Conservation (phyloP, 257 asterid genomes). For the Rhazya stricta region DNA sequence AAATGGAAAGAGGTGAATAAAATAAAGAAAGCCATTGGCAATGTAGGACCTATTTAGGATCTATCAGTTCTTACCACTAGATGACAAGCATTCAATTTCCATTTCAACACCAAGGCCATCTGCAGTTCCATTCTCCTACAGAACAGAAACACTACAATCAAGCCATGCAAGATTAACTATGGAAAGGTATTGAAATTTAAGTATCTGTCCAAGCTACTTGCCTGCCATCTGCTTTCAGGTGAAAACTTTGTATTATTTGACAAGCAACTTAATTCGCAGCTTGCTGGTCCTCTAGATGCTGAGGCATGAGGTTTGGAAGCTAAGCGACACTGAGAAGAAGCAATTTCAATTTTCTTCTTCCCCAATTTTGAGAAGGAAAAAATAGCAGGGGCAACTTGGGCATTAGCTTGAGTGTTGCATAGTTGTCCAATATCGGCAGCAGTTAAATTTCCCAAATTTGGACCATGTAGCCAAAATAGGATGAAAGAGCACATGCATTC, state of each 20-base stretch:
- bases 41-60: not conserved
- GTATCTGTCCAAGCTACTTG: not conserved
- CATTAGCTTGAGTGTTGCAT: conserved; percentile 24
- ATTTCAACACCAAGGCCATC: not conserved
- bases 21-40: not conserved
- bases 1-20: conserved; percentile 7
- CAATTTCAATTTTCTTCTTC: conserved; percentile 27
- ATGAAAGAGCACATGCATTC: conserved; percentile 53
- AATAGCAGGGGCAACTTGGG: conserved; percentile 34
- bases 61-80: not conserved
- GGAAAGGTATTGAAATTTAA: not conserved
- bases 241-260: not conserved
- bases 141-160: not conserved
- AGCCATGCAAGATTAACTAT: not conserved
- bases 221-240: conserved; percentile 9
- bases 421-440: conserved; percentile 27
- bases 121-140: not conserved
- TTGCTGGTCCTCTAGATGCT: conserved; percentile 7
- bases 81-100: not conserved
- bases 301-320: not conserved
- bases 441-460: conserved; percentile 35
- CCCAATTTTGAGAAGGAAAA: conserved; percentile 34
- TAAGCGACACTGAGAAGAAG: not conserved
- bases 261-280: conserved; percentile 7
- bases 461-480: conserved; percentile 52